Percentiles rank a stretch among this genome's conserved stretches.
Evolutionary conservation across 2,329 filamentous ascomycete genomes (phyloP).

Genomic region (Colletotrichum tropicale): DNA sequence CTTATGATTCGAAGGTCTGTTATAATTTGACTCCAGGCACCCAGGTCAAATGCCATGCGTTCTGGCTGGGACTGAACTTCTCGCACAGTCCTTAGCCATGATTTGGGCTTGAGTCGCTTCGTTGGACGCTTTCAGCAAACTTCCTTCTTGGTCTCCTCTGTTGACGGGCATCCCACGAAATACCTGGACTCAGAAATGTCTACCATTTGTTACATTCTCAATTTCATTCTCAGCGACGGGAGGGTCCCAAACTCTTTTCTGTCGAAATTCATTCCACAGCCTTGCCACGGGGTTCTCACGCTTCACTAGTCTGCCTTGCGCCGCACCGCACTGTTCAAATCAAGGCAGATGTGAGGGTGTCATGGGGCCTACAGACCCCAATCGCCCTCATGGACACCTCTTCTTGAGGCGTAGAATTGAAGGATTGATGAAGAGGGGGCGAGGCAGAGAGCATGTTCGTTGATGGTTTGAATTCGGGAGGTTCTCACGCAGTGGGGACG

Average conservation of each 20-base stretch:
- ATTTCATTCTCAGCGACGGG: not conserved
- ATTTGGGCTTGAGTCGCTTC: not conserved
- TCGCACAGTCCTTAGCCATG: not conserved
- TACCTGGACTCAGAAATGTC: not conserved
- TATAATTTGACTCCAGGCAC: not conserved
- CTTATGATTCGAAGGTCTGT: not conserved
- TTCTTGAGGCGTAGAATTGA: not conserved
- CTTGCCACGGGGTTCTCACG: not conserved
- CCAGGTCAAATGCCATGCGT: not conserved
- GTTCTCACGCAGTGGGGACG: not conserved
- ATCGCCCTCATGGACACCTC: not conserved
- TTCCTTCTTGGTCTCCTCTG: not conserved
- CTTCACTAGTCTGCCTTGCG: too few relatives aligned
- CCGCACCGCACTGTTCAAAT: not conserved
- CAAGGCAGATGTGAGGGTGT: not conserved
- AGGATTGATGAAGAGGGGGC: not conserved
- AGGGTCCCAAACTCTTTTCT: not conserved
- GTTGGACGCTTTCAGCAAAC: not conserved
- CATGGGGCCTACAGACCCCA: not conserved
- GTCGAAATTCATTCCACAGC: not conserved
- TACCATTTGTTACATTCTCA: not conserved
- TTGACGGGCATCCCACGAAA: not conserved
- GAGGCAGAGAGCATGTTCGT: not conserved
- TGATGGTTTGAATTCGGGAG: not conserved
- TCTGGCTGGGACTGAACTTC: not conserved